A percentile compares a stretch with the other conserved stretches of the same genome.
These are phyloP conservation scores for Pleurotus cornucopiae DNA, from an alignment of 768 basidiomycete genomes.

Conservation along the genomic window DNA sequence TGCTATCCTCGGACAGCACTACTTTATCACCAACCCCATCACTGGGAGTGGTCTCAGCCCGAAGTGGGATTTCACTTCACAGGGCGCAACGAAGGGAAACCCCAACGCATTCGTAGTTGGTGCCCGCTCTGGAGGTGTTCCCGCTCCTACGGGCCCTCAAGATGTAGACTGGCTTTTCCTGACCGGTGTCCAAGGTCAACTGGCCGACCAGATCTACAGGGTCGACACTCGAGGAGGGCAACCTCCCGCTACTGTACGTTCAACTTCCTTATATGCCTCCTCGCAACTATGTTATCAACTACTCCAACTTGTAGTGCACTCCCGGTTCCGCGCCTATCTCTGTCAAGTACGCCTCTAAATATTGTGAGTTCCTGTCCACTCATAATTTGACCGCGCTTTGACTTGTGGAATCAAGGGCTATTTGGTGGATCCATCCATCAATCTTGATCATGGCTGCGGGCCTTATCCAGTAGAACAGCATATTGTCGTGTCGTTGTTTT, in stretches of 20 bases:
- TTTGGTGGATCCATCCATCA: constrained; percentile 10
- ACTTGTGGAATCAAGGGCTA: constrained; percentile 15
- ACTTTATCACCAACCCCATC: constrained; percentile 47
- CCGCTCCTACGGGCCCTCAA: constrained; percentile 33
- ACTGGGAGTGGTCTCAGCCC: constrained; percentile 39
- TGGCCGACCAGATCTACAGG: constrained; percentile 50
- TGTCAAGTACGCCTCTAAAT: constrained; percentile 49
- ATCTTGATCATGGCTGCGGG: too few species aligned
- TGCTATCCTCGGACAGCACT: constrained; percentile 45
- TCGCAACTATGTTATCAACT: background rate
- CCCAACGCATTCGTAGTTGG: constrained; percentile 43
- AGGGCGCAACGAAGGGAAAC: constrained; percentile 32
- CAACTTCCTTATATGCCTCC: background rate
- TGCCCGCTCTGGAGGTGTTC: constrained; percentile 34
- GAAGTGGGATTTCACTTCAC: constrained; percentile 53
- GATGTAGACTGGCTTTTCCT: constrained; percentile 59
- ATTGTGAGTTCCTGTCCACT: constrained; percentile 33
- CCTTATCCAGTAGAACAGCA: too few species aligned
- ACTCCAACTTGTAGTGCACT: constrained; percentile 24
- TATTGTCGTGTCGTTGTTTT: too few species aligned
- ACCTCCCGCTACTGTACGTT: constrained; percentile 44
- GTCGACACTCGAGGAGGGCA: constrained; percentile 50
- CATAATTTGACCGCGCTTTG: background rate
- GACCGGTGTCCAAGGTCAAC: constrained; percentile 35
- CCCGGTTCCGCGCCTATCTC: constrained; percentile 36